Percentiles rank a stretch among this genome's conserved stretches.
Evolutionary conservation across 345 rosid species (phyloP).

Genomic region (Lagerstroemia speciosa): DNA sequence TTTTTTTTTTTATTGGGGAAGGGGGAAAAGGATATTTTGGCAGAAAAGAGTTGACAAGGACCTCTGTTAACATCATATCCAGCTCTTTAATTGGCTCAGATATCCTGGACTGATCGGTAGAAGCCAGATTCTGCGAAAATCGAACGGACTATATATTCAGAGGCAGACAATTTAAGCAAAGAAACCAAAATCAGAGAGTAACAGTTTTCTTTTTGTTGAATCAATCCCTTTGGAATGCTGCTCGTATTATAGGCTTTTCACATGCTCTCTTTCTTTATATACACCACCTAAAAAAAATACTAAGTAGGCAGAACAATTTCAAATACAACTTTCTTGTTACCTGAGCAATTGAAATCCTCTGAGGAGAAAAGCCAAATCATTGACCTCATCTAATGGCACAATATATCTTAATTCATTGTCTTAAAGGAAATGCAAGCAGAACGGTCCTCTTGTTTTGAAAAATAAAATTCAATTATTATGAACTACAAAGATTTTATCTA

Average conservation of each 20-base stretch:
- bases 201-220: no score
- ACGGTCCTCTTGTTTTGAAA: background rate
- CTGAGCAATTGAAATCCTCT: background rate
- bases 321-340: background rate
- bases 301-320: background rate
- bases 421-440: background rate
- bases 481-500: background rate
- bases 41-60: constrained; percentile 19
- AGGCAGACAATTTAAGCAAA: background rate
- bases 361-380: background rate
- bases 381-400: background rate
- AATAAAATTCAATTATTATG: background rate
- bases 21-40: constrained; percentile 4
- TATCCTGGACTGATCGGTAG: constrained; percentile 70
- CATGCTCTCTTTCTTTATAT: background rate
- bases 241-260: background rate
- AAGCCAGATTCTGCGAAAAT: constrained; percentile 51
- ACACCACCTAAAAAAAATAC: background rate
- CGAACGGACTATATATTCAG: background rate
- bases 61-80: constrained; percentile 83
- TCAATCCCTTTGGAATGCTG: background rate
- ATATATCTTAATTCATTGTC: background rate
- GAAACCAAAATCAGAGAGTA: background rate
- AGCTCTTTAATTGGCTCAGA: constrained; percentile 78
- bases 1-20: constrained; percentile 1